Evolutionary conservation across 2,329 filamentous ascomycete species (phyloP), one percentile per base, ranked within the genome.

Genomic region (Curvularia lunata): DNA sequence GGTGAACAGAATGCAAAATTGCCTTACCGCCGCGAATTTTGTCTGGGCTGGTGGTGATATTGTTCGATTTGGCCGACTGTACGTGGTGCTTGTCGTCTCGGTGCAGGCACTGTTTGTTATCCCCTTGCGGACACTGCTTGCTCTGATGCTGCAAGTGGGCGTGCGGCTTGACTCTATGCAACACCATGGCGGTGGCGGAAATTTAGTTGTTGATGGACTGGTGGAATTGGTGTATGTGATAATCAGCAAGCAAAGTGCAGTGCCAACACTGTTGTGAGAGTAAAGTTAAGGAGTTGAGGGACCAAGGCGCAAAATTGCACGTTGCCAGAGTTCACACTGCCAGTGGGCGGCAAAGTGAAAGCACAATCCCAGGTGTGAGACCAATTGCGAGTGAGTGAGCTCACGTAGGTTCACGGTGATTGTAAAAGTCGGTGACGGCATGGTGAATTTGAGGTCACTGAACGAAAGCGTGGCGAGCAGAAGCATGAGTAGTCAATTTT

Each of bases 91-190:
- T 47, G 16, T 45, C 54, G 19, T 37, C 38, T 37, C n/a, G 28
- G 16, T 21, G 28, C 41, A 13, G 27, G 9, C 27, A 30, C 27
- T 54, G 13, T 32, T 54, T 54, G 18, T 45, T 48, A 27, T 38
- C 40, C 30, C n/a, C 37, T 27, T 21, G 30, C 42, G 6, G 9
- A 37, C 12, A 21, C 16, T 18, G 34, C 16, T 53, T 59, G 19
- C 3, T 21, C 4, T 34, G 40, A 34, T 23, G 27, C 16, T 30
- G 27, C 8, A 57, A 34, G 18, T 49, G 45, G 5, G 32, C 19
- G 42, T 54, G 54, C 25, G 48, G 43, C 40, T 47, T 59, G 6
- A 42, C 27, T 42, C 12, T 59, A 9, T n/a, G n/a, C 2, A 45
- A 37, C 18, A 37, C 40, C 55, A 54, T 61, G 28, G 47, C 21